Base-by-base conservation (phyloP, 371 early-diverging fungal species). In the Coemansia sp. region DNA sequence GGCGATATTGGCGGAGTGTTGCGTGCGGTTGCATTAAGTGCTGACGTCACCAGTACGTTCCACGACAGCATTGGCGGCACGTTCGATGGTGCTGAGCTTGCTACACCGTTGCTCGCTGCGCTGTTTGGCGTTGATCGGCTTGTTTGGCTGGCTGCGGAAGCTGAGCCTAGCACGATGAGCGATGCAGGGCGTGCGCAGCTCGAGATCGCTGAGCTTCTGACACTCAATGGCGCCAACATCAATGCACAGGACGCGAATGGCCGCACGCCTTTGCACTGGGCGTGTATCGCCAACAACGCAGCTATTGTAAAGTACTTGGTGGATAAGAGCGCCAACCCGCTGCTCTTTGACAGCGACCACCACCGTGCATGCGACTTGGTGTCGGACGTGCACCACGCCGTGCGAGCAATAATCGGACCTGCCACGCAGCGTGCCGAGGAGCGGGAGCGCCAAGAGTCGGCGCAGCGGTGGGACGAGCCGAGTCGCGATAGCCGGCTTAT, bases 11-110 rank as follows among this genome's bases (percentile, higher is more conserved):
- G 16, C 2, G 64, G 52, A 5, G 63, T 50, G 2, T 26, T 73
- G 69, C 74, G 69, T 3, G 74, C 73, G 16, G 18, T 78, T 53
- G 69, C 69, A 23, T 64, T 78, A 51, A 69, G 74, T 28, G 78
- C 78, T 16, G 62, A 63, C 20, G 56, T 52, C 30, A 65, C 58
- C 23, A 16, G 50, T 9, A 53, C 61, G 14, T 58, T 51, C 2
- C 39, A 44, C 51, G 53, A 51, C 6, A 20, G 55, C 30, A 9
- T 55, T 1, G 26, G 53, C 21, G 2, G 18, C 39, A 14, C 54
- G 16, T 54, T 16, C 7, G 54, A 11, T 23, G 16, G 23, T 2
- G 25, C 25, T 26, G 44, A 44, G 20, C 23, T 16, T 16, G 25
- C 37, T 1, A 60, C 72, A 2, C 65, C 74, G 26, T 52, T 77